A percentile compares a stretch with the other conserved stretches of the same genome.
Evolutionary conservation across 148 eudicot species (phyloP).

Genomic region (Rheum nobile): DNA sequence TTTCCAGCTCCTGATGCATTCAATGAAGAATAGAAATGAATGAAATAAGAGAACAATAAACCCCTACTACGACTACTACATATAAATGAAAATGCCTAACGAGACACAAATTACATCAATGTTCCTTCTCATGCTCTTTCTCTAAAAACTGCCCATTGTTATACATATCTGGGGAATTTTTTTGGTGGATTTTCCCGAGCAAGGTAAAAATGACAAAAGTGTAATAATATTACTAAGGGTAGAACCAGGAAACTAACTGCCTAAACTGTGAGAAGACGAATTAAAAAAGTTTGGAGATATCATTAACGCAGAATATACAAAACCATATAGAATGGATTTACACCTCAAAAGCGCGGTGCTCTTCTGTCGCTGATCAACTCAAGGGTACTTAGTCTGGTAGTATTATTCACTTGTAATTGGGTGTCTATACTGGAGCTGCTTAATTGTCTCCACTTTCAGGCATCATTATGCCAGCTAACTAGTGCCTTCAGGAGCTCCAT

Average conservation of each 20-base stretch:
- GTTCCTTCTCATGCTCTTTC: not conserved
- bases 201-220: not conserved
- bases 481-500: constrained; percentile 72
- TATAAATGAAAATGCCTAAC: too few relatives aligned
- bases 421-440: not conserved
- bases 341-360: too few relatives aligned
- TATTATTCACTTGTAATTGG: not conserved
- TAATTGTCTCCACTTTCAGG: not conserved
- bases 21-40: not conserved
- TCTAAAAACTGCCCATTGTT: not conserved
- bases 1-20: not conserved
- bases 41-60: not conserved
- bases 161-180: not conserved
- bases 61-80: not conserved
- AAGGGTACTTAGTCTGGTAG: not conserved
- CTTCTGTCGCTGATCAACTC: too few relatives aligned
- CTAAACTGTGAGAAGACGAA: not conserved
- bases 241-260: not conserved
- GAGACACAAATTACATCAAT: not conserved
- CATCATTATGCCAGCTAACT: constrained; percentile 32
- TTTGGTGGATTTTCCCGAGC: not conserved
- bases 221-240: not conserved
- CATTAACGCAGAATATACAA: not conserved
- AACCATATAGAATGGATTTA: too few relatives aligned
- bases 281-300: not conserved